phyloP scores from a whole-genome alignment of 495 filamentous ascomycete genomes.

The Cercophora newfieldiana region DNA sequence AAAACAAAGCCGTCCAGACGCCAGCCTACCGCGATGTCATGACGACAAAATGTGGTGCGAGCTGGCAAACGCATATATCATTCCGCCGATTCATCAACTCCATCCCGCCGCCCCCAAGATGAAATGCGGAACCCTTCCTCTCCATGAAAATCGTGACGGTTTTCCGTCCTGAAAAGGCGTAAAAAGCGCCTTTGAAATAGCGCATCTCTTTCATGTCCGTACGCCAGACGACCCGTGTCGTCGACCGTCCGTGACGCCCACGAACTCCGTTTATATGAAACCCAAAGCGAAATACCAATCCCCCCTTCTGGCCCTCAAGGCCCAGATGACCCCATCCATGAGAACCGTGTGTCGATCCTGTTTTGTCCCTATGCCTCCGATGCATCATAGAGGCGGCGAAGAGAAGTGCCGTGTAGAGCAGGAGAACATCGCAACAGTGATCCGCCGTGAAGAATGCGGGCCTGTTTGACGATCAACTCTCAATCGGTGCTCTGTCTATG shows the following conservation, averaged over 20 bases:
- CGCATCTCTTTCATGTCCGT: not conserved
- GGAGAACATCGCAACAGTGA: constrained; percentile 7
- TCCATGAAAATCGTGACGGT: constrained; percentile 3
- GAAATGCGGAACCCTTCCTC: no score
- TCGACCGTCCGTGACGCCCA: not conserved
- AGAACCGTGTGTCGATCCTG: constrained; percentile 5
- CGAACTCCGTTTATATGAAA: constrained; percentile 21
- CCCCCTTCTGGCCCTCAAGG: constrained; percentile 1
- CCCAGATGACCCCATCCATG: not conserved
- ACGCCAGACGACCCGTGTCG: constrained; percentile 12
- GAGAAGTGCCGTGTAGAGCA: constrained; percentile 1
- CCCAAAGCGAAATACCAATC: constrained; percentile 5
- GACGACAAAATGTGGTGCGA: not conserved
- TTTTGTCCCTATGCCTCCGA: constrained; percentile 2
- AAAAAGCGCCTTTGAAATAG: not conserved
- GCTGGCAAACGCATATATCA: not conserved
- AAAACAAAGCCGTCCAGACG: not conserved
- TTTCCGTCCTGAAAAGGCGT: not conserved
- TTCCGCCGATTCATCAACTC: not conserved
- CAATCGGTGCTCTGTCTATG: constrained; percentile 9
- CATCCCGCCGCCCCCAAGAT: not conserved
- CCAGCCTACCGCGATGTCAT: not conserved
- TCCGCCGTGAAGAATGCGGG: constrained; percentile 15
- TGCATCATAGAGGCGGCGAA: not conserved
- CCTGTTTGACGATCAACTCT: not conserved